Evolutionary conservation across 805 yeast genomes (phyloP).

Genomic region (Kazachstania martiniae): DNA sequence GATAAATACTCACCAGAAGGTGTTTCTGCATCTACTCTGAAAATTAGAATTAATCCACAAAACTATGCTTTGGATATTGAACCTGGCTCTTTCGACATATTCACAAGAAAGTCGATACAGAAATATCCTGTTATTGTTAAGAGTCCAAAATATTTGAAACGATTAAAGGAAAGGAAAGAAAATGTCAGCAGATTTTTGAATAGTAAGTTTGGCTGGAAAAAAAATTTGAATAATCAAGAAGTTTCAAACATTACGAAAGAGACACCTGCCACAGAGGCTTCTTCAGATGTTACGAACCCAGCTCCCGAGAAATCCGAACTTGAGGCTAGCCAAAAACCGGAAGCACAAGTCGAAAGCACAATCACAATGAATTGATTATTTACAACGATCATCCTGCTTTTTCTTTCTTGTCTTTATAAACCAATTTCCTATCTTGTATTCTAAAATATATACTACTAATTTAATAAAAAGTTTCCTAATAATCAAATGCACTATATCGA

Average conservation of each 20-base stretch:
- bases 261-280: too few species aligned
- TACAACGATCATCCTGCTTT: too few species aligned
- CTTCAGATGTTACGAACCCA: too few species aligned
- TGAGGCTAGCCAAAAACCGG: too few species aligned
- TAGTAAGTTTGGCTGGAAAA: conserved; percentile 49
- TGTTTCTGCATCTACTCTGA: conserved; percentile 54
- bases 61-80: conserved; percentile 77
- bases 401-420: too few species aligned
- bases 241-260: conserved; percentile 27
- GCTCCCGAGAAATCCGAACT: too few species aligned
- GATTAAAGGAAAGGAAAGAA: conserved; percentile 15
- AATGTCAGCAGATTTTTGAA: conserved; percentile 31
- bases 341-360: too few species aligned
- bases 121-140: conserved; percentile 22
- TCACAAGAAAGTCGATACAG: conserved; percentile 49
- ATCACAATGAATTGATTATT: too few species aligned
- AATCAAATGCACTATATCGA: too few species aligned
- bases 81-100: conserved; percentile 67
- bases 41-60: conserved; percentile 68
- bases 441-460: too few species aligned
- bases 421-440: too few species aligned
- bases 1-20: conserved; percentile 37
- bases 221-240: conserved; percentile 22
- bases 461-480: too few species aligned
- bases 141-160: conserved; percentile 20